These are phyloP conservation scores for Cornus kousa DNA, from an alignment of 148 eudicot species.

Conservation along the genomic window DNA sequence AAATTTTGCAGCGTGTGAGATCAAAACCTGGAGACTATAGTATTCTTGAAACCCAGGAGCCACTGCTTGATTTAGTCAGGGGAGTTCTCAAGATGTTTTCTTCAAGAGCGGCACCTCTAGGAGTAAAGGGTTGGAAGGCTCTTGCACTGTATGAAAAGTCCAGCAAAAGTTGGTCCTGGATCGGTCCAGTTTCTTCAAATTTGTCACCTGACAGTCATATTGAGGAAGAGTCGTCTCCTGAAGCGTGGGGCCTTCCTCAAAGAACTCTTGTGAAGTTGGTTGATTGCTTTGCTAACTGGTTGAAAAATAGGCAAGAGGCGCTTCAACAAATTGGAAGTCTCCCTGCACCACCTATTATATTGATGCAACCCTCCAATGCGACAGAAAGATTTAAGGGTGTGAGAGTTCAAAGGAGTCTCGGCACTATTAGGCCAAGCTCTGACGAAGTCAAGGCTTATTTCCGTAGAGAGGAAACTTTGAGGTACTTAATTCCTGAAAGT, in stretches of 20 bases:
- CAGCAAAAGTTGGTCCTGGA: slow-evolving; percentile 74
- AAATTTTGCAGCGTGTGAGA: slow-evolving; percentile 68
- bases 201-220: slow-evolving; percentile 33
- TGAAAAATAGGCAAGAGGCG: slow-evolving; percentile 78
- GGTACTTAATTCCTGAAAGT: slow-evolving; percentile 77
- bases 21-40: slow-evolving; percentile 71
- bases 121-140: slow-evolving; percentile 88
- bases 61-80: slow-evolving; percentile 73
- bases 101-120: slow-evolving; percentile 70
- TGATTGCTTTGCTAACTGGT: slow-evolving; percentile 83
- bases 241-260: slow-evolving; percentile 72
- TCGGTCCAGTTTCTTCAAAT: slow-evolving; percentile 45
- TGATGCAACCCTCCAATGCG: slow-evolving; percentile 57
- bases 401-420: slow-evolving; percentile 74
- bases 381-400: slow-evolving; percentile 74
- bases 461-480: slow-evolving; percentile 65
- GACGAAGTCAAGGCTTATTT: slow-evolving; percentile 71
- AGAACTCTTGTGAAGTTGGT: slow-evolving; percentile 75
- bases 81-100: slow-evolving; percentile 73
- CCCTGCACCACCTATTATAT: slow-evolving; percentile 66
- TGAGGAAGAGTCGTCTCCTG: slow-evolving; percentile 63
- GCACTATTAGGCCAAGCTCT: slow-evolving; percentile 62
- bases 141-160: slow-evolving; percentile 56
- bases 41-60: slow-evolving; percentile 80
- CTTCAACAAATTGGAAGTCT: slow-evolving; percentile 71